These are phyloP conservation scores for Salix exigua DNA, from an alignment of 345 rosid species.

Conservation along the genomic window DNA sequence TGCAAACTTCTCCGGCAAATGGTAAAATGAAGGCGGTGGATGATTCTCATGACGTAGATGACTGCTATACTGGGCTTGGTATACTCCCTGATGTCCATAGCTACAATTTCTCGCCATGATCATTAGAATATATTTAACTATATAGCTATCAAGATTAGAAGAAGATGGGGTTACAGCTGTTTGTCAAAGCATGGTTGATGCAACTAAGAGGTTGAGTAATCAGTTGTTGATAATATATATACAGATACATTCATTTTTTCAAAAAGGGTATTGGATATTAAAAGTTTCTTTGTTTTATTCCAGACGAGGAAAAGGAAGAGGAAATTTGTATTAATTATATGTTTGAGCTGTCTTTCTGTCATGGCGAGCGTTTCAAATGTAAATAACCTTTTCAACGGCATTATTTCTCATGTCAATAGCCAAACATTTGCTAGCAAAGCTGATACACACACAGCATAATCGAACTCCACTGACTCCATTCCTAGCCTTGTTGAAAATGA, in stretches of 20 bases:
- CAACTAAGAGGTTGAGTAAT: neutral
- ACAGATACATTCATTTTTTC: neutral
- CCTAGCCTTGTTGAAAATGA: too few relatives aligned
- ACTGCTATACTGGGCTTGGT: constrained; percentile 36
- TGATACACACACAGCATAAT: too few relatives aligned
- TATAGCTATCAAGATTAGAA: neutral
- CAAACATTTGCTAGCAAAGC: neutral
- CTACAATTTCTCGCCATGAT: constrained; percentile 25
- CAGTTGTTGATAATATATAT: neutral
- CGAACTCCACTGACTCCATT: too few relatives aligned
- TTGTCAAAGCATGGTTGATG: neutral
- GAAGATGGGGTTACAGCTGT: neutral
- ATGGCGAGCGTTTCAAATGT: neutral
- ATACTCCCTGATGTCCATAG: constrained; percentile 24
- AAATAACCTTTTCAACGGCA: neutral
- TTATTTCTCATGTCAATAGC: neutral
- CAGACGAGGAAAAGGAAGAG: neutral
- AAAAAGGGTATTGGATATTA: neutral
- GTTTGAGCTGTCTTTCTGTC: neutral
- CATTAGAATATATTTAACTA: neutral
- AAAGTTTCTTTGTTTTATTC: neutral
- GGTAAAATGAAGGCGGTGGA: neutral
- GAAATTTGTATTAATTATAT: neutral
- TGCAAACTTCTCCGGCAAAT: neutral
- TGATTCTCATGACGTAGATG: constrained; percentile 21